Base-by-base conservation (phyloP, 306 rosid genomes). In the Styphnolobium japonicum region DNA sequence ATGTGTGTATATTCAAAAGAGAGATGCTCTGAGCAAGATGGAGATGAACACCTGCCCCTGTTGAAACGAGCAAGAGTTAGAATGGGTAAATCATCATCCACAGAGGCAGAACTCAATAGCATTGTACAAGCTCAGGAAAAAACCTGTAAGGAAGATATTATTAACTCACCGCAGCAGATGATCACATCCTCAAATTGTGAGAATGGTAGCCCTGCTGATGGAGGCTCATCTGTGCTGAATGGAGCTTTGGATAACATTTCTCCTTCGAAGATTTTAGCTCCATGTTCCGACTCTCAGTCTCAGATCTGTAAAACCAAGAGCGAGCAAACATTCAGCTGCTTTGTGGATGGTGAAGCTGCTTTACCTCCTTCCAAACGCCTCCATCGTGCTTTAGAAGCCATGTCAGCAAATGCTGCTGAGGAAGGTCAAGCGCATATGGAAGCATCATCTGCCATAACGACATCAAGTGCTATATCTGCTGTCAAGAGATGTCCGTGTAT, bases 381-480 rank as follows among this genome's bases (percentile, higher is more conserved):
- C 31, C 97, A 94, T 78, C 98, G 97, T 39, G 98, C 98, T 83
- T 82, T 94, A 61, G 97, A 94, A 89, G 98, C 98, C 61, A 94
- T 92, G 98, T 94, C 97, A 73, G 98, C 97, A 71, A 88, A 89
- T 91, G 97, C 87, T 65, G 97, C 97, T 34, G 95, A 87, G 77
- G 97, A 92, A 80, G 88, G 80, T 73, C 89, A 84, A 63, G 66
- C 77, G 58, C 79, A 83, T 25, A 68, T 33, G 68, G 83, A 87
- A 85, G 85, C 78, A 55, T 82, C 87, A 21, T 36, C 87, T 11
- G 53, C 86, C 27, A 39, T 79, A 73, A 81, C 75, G 83, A 76
- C 75, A 19, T 83, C 87, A 39, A 60, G 67, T 77, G 61, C 58
- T 73, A 23, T 49, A 46, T 77, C 87, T 78, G 70, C 78, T 65